A percentile compares a stretch with the other conserved stretches of the same genome.
These are phyloP conservation scores for Yamadazyma sp. DNA, from an alignment of 1,139 yeast genomes.

Conservation along the genomic window DNA sequence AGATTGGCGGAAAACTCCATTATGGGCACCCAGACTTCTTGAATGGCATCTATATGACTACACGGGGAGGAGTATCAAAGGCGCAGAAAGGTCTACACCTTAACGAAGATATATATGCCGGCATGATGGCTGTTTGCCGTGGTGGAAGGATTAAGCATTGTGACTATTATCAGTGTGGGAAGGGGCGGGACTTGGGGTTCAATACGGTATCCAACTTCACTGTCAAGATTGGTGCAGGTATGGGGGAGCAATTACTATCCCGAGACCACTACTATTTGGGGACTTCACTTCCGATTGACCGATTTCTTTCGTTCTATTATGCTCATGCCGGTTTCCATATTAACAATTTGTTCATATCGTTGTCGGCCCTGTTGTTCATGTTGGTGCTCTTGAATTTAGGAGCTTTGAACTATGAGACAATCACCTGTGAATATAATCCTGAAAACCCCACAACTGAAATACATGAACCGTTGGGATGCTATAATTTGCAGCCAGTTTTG, in stretches of 20 bases:
- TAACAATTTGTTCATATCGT: constrained; percentile 74
- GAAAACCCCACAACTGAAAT: constrained; percentile 55
- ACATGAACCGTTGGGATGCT: constrained; percentile 71
- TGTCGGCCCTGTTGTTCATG: constrained; percentile 73
- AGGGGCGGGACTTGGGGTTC: constrained; percentile 87
- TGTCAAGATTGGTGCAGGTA: constrained; percentile 89
- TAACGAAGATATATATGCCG: constrained; percentile 91
- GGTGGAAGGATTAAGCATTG: constrained; percentile 89
- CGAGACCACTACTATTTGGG: constrained; percentile 84
- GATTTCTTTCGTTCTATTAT: constrained; percentile 81
- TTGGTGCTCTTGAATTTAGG: constrained; percentile 68
- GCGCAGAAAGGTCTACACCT: constrained; percentile 85
- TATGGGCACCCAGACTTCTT: constrained; percentile 92
- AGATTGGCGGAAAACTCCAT: constrained; percentile 83
- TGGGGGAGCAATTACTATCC: constrained; percentile 89
- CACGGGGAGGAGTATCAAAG: constrained; percentile 87
- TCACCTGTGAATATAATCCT: constrained; percentile 50
- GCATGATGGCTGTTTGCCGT: constrained; percentile 76
- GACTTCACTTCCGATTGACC: constrained; percentile 72
- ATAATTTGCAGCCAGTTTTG: constrained; percentile 68
- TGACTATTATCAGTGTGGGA: constrained; percentile 88
- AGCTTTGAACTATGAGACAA: constrained; percentile 60
- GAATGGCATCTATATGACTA: constrained; percentile 82
- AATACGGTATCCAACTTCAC: constrained; percentile 82
- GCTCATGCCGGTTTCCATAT: constrained; percentile 93